A percentile compares a stretch with the other conserved stretches of the same genome.
phyloP scores from a whole-genome alignment of 306 rosid species.

The Geum urbanum region DNA sequence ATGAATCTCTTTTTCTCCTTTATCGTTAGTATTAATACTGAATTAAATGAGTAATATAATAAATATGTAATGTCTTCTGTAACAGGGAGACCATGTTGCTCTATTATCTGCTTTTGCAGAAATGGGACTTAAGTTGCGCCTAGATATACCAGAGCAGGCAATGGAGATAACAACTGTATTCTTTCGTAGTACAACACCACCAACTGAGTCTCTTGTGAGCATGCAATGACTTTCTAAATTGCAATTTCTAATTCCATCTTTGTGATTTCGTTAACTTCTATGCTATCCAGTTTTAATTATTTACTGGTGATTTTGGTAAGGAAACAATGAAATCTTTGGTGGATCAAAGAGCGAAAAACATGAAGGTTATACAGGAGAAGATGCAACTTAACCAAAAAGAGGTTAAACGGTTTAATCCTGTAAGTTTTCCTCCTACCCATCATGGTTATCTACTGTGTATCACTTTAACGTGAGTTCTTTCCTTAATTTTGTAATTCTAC shows the following conservation, averaged over 20 bases:
- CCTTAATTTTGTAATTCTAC: constrained; percentile 13
- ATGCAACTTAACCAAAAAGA: constrained; percentile 76
- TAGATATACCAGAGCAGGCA: constrained; percentile 94
- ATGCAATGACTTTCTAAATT: constrained; percentile 18
- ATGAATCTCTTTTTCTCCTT: too few species aligned
- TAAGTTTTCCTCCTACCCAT: constrained; percentile 42
- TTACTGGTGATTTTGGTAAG: constrained; percentile 38
- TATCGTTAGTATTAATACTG: too few species aligned
- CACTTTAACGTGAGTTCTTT: not conserved
- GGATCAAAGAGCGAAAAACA: constrained; percentile 68
- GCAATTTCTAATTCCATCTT: constrained; percentile 9
- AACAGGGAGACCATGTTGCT: constrained; percentile 90
- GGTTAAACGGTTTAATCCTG: constrained; percentile 91
- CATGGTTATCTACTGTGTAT: constrained; percentile 21
- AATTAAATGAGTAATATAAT: not conserved
- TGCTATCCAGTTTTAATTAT: constrained; percentile 21
- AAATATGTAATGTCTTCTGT: constrained; percentile 29
- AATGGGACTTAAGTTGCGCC: constrained; percentile 93
- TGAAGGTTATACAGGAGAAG: constrained; percentile 83
- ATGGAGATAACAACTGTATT: constrained; percentile 77
- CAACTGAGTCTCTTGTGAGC: constrained; percentile 63
- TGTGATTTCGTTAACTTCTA: not conserved
- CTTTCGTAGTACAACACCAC: constrained; percentile 78
- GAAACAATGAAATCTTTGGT: constrained; percentile 60
- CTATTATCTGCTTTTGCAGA: constrained; percentile 92